Evolutionary conservation across 495 filamentous ascomycete species (phyloP), one percentile per base, ranked within the genome.

Genomic region (Rhizodiscina lignyota): DNA sequence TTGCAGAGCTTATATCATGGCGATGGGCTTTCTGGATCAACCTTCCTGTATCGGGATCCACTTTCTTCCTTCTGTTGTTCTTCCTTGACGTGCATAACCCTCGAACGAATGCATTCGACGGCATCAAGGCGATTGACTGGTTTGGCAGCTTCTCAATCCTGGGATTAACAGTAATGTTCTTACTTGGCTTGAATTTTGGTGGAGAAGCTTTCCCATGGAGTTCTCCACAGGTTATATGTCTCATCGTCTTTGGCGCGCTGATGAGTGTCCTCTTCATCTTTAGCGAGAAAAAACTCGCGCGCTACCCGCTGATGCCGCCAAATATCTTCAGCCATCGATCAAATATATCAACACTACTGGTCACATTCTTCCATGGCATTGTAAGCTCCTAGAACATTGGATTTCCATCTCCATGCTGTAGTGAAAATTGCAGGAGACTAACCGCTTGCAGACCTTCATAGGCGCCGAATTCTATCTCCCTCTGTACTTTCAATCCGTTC

Each of bases 31-130:
- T 78, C 49, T 82, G 71, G 70, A 72, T 83, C 56, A 83, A 83
- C 38, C n/a, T 89, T 35, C 83, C 83, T 2, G 66, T 86, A 32
- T 74, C 72, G 12, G 77, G 78, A 20, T 37, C 74, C 11, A 79
- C 78, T 0, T 67, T 83, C 30, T 38, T 68, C 19, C 64, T 81
- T 21, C 56, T 91, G 15, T 51, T 72, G 27, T 64, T 83, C 44
- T 78, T 83, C 52, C 61, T 91, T 17, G 68, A 79, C 43, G 62
- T 91, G 27, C 67, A 89, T 45, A 82, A 77, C 20, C 79, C 83
- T 0, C 70, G 71, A 39, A 86, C 83, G 0, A 68, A 76, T 0
- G 55, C 92, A 21, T 35, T 60, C 54, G 66, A 71, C 0, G 65
- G 64, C 4, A 18, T 67, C 17, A 54, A 41, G 30, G 63, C 62